Evolutionary conservation across 345 rosid species (phyloP), one percentile per base, ranked within the genome.

Genomic region (Brassica rapa): DNA sequence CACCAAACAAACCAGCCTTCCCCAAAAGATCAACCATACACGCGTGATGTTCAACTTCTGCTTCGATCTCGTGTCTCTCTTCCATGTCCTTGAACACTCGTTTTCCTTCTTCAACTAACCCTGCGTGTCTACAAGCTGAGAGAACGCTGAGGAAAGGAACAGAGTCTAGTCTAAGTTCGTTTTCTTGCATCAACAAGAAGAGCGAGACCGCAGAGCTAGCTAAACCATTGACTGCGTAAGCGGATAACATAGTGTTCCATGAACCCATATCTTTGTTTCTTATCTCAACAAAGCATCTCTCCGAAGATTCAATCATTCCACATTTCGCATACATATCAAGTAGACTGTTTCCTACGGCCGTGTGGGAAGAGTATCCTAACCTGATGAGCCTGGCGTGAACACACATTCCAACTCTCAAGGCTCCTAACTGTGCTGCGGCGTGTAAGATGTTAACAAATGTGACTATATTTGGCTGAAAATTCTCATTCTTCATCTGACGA

Each of bases 311-410:
- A 29, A 90, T 75, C 86, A 73, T 70, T 30, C 92, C 94, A 72
- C 89, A 88, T 80, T 85, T 88, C 8, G 88, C 89, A 77, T 90
- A 90, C 92, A 90, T 86, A 82, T 87, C 88, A 66, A 87, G 73
- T 21, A 90, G 83, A 55, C 86, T 81, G 71, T 90, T 90, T 59
- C 88, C 82, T 19, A 86, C 46, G 11, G 59, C 75, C 0, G 71
- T 71, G 25, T 82, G 74, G 66, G 82, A 81, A 37, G 72, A 68
- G 74, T 79, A 73, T 60, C 91, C 94, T 77, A 78, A 77, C 73
- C 25, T 77, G 49, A 87, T 84, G 29, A 78, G 77, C 57, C 46
- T 80, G 68, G 90, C 86, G 71, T 90, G 94, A 74, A 87, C 66
- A 19, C 76, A 46, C 82, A 74, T 87, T 70, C 90, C 94, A 75